Base-by-base conservation (phyloP, 1,284 basidiomycete genomes). In the Boletus mariae region DNA sequence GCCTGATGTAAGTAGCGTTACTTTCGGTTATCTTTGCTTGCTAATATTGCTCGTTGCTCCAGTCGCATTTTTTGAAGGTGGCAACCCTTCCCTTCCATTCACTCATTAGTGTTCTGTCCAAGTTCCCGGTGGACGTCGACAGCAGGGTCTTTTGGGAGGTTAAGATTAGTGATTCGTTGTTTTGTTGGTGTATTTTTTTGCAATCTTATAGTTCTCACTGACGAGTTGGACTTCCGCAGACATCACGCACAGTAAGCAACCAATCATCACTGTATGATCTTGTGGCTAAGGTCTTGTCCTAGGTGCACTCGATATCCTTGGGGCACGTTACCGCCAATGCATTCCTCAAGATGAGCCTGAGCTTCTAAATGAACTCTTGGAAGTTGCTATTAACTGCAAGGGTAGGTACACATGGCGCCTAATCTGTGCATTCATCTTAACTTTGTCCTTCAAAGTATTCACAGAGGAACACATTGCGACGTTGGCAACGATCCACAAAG, bases 11-110 rank as follows among this genome's bases (percentile, higher is more conserved):
- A 62, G 83, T 67, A 52, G 17, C n/a, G 17, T 50, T 38, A 6
- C 29, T 42, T 49, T 47, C 49, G 49, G 47, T 31, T 35, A 51
- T 51, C 15, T 52, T 23, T 28, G 8, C 10, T 43, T 26, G 51
- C 26, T 61, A 12, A 65, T 45, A 41, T 26, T 15, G 29, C 45
- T 45, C 17, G 37, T 48, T 51, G 53, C 35, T 57, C 49, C 59
- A 90, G 87, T 84, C 87, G 29, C 89, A 89, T 66, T 92, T 91
- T 74, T 74, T 92, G 59, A 92, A 92, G 72, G 85, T 87, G 29
- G 84, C 88, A 7, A 85, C 80, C 1, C 75, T 92, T 44, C 90
- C 89, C 1, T 91, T 88, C 74, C 82, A 90, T 66, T 81, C 79
- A 9, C 75, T 92, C 45, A 77, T 84, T 51, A 86, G 85, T 54